These are phyloP conservation scores for Talaromyces islandicus DNA, from an alignment of 2,329 filamentous ascomycete species.

Conservation along the genomic window DNA sequence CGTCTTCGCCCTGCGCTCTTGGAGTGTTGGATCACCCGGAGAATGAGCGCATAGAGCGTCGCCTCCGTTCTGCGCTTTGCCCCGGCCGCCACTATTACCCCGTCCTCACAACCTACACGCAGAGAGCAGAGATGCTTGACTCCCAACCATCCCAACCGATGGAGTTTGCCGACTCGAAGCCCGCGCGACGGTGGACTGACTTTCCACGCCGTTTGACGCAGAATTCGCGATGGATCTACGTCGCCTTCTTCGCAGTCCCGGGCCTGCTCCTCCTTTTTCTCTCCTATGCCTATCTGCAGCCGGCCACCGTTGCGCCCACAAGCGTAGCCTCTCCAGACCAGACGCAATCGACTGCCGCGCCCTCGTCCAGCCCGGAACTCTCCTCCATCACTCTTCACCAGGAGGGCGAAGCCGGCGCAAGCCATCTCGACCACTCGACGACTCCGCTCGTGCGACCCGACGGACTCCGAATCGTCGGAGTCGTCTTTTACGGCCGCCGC, in stretches of 20 bases:
- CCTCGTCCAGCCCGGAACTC: constrained; percentile 1
- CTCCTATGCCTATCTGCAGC: constrained; percentile 6
- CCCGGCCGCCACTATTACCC: not conserved
- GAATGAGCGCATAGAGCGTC: not conserved
- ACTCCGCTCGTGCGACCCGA: constrained; percentile 3
- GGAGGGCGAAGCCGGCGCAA: constrained; percentile 7
- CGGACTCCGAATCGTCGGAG: constrained; percentile 6
- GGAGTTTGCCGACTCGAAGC: constrained; percentile 8
- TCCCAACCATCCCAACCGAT: not conserved
- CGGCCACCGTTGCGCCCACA: not conserved
- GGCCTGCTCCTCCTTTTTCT: constrained; percentile 6
- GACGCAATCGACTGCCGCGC: not conserved
- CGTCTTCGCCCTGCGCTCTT: not conserved
- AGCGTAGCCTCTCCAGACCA: not conserved
- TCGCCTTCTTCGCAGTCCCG: constrained; percentile 5
- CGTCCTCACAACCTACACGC: no score
- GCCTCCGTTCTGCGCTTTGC: not conserved
- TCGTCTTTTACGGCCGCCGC: constrained; percentile 10
- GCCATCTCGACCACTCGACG: constrained; percentile 9
- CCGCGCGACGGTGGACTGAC: constrained; percentile 4
- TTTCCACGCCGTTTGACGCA: constrained; percentile 2
- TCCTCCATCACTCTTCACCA: constrained; percentile 10
- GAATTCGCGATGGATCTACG: constrained; percentile 7
- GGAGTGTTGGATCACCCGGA: not conserved
- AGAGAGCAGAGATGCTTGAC: not conserved